Conservation (phyloP, 768 basidiomycete genomes). For the Trametes cinnabarina region DNA sequence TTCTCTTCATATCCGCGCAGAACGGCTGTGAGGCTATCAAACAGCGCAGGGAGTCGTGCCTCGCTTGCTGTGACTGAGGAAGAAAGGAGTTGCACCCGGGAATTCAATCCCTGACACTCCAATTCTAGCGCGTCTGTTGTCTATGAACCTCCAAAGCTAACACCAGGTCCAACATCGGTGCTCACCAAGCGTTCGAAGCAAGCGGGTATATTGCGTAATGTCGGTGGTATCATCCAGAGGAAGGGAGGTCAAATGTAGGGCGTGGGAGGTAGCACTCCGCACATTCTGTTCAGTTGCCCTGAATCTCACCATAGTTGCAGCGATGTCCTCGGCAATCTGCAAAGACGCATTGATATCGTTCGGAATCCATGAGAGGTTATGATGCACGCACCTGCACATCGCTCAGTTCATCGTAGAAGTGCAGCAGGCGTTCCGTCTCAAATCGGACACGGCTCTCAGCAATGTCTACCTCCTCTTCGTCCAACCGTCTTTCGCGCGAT, state of each 20-base stretch:
- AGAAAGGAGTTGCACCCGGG: not conserved
- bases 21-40: not conserved
- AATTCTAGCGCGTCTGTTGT: not conserved
- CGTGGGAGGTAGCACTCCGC: not conserved
- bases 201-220: constrained; percentile 4
- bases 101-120: not conserved
- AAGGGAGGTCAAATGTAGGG: not conserved
- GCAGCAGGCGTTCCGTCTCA: constrained; percentile 42
- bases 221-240: constrained; percentile 10
- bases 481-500: constrained; percentile 33
- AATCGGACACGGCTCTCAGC: constrained; percentile 42
- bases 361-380: too few species aligned
- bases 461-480: constrained; percentile 40
- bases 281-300: not conserved
- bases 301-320: constrained; percentile 1
- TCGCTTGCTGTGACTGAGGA: not conserved
- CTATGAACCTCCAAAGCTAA: not conserved
- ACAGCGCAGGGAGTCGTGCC: not conserved
- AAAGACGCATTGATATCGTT: too few species aligned
- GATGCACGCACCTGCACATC: constrained; percentile 33
- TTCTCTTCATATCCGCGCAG: constrained; percentile 1
- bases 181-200: constrained; percentile 17
- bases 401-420: constrained; percentile 47
- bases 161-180: not conserved
- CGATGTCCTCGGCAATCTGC: constrained; percentile 3